Evolutionary conservation across 192 early-diverging fungal species (phyloP).

Genomic region (Obelidium mucronatum): DNA sequence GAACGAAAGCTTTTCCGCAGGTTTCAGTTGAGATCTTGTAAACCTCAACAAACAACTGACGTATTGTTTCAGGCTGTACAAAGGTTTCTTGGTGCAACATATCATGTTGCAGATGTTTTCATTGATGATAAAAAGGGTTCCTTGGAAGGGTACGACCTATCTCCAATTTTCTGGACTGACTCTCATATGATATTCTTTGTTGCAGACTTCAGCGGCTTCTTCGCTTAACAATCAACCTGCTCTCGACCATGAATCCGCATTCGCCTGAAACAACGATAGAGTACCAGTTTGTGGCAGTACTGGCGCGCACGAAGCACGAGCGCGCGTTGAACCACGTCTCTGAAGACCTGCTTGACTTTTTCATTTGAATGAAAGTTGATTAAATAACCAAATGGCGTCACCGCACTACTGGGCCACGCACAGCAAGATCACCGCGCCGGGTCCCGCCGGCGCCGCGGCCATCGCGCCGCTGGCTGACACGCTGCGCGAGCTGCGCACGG

Average conservation of each 20-base stretch:
- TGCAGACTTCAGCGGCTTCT: background rate
- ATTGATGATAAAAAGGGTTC: background rate
- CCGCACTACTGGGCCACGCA: background rate
- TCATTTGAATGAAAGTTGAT: too few species aligned
- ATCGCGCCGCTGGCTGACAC: background rate
- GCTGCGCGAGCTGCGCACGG: background rate
- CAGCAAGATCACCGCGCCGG: background rate
- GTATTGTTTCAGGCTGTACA: background rate
- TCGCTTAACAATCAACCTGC: background rate
- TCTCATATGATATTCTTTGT: background rate
- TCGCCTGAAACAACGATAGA: constrained; percentile 1
- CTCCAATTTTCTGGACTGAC: background rate
- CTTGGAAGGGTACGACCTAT: background rate
- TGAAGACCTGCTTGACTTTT: constrained; percentile 4
- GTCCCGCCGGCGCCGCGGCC: background rate
- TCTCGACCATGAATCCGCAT: background rate
- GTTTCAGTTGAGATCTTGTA: too few species aligned
- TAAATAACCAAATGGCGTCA: too few species aligned
- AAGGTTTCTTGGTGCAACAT: background rate
- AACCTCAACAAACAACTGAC: too few species aligned
- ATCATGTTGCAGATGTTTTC: background rate
- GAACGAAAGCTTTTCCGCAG: background rate
- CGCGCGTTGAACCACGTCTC: background rate
- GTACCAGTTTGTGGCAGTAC: constrained; percentile 5
- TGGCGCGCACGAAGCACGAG: background rate